Base-by-base conservation (phyloP, 1,284 basidiomycete genomes). In the Rhodotorula sp. region DNA sequence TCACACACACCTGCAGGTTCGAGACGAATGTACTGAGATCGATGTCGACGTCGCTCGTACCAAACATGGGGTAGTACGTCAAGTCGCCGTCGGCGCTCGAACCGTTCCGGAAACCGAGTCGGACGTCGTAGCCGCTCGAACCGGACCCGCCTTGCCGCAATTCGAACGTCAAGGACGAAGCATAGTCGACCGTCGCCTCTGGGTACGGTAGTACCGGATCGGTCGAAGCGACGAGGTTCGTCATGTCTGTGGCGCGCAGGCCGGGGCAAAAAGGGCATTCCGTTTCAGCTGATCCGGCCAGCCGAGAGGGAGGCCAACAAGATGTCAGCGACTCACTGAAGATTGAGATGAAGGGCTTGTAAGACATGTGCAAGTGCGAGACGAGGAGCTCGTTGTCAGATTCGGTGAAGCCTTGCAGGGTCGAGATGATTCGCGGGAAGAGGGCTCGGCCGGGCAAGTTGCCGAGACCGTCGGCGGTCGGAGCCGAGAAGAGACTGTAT, bases 401-500 rank as follows among this genome's bases (percentile, higher is more conserved):
- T 83, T 88, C 91, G 57, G 88, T 85, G 77, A 94, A 87, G 75
- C 87, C 86, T 78, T 89, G 85, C 65, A 94, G 84, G 12, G 89
- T 86, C 60, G 79, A 81, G 65, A 91, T 82, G 79, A 94, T 83
- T 29, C 88, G 87, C 79, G 87, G 85, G 58, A 93, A 83, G 71
- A 91, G 83, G 48, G 89, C 90, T 72, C 89, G 87, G 45, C 89
- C 90, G 73, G 91, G 89, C 77, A 93, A 86, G 83, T 93, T 93
- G 42, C 89, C 90, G 77, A 93, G 84, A 61, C 88, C 88, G 60
- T 81, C 83, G 48, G 86, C 84, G 6, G 85, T 80, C 3, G 83
- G 74, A 73, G 87, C 87, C 17, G 87, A 87, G 82, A 93, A 93
- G 74, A 91, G 80, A n/a, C 85, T 86, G 69, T 85, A 83, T 80